A percentile compares a stretch with the other conserved stretches of the same genome.
Evolutionary conservation across 163 green algal species (phyloP).

Genomic region (Scenedesmus sp.): DNA sequence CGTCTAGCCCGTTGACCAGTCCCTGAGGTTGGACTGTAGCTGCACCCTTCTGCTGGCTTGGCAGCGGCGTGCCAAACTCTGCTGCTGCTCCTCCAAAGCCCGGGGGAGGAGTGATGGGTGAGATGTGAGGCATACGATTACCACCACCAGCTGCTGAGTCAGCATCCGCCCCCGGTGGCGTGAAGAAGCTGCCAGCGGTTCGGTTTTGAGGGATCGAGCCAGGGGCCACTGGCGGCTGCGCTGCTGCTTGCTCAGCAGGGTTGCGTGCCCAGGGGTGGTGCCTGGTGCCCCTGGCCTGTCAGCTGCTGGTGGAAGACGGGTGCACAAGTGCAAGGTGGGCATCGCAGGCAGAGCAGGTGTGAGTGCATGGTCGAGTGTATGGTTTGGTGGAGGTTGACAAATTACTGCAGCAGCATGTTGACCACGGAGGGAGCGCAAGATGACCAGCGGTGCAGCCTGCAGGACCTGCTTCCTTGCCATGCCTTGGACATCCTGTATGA

Average conservation of each 20-base stretch:
- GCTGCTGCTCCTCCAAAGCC: not conserved
- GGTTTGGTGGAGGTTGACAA: too few species aligned
- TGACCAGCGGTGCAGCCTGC: too few species aligned
- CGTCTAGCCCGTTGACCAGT: not conserved
- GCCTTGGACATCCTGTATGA: too few species aligned
- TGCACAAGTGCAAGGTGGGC: too few species aligned
- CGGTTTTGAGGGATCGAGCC: not conserved
- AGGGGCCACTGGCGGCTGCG: slow-evolving; percentile 4
- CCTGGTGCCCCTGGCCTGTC: not conserved
- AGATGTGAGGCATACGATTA: slow-evolving; percentile 21
- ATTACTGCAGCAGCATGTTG: too few species aligned
- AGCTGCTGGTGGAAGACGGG: too few species aligned
- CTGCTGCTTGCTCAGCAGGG: slow-evolving; percentile 14
- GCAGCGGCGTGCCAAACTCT: slow-evolving; percentile 26
- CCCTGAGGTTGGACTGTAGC: not conserved
- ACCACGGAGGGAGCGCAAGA: too few species aligned
- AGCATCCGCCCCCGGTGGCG: not conserved
- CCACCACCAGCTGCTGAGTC: not conserved
- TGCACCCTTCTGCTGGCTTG: slow-evolving; percentile 5
- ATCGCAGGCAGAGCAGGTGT: too few species aligned
- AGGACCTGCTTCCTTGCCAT: too few species aligned
- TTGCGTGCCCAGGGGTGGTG: slow-evolving; percentile 4
- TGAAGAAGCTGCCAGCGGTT: slow-evolving; percentile 45
- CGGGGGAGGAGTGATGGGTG: slow-evolving; percentile 13
- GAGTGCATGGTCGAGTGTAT: too few species aligned